phyloP scores from a whole-genome alignment of 768 basidiomycete species.

The Xerocomellus intermedius region DNA sequence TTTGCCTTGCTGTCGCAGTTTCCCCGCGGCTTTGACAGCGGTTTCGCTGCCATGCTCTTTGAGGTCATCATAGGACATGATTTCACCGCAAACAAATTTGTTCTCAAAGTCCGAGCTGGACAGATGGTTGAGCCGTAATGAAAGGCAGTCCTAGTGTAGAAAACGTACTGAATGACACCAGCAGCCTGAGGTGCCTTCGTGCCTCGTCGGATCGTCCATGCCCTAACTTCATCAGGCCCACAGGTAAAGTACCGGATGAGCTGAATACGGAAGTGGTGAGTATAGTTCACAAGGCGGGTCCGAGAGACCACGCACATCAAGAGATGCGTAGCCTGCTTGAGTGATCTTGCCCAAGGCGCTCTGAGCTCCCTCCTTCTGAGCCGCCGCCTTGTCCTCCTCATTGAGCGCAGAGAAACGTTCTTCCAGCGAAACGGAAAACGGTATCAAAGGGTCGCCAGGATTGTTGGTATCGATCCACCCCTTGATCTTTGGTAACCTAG shows the following conservation, averaged over 20 bases:
- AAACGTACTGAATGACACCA: constrained; percentile 90
- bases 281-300: background rate
- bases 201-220: constrained; percentile 94
- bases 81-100: constrained; percentile 97
- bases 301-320: constrained; percentile 56
- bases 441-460: constrained; percentile 93
- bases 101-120: constrained; percentile 92
- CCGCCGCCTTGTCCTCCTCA: constrained; percentile 70
- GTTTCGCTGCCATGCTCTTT: constrained; percentile 88
- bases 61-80: constrained; percentile 89
- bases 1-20: constrained; percentile 94
- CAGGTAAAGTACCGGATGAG: constrained; percentile 97
- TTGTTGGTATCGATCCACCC: constrained; percentile 97
- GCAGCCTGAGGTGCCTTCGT: constrained; percentile 97
- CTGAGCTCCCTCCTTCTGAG: constrained; percentile 73
- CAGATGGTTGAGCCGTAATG: background rate
- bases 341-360: constrained; percentile 91
- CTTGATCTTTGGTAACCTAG: constrained; percentile 93
- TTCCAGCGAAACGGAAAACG: constrained; percentile 95
- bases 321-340: constrained; percentile 84
- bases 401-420: constrained; percentile 72
- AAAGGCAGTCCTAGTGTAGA: background rate
- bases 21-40: constrained; percentile 93
- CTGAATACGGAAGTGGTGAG: constrained; percentile 36
- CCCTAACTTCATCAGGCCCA: constrained; percentile 94